Evolutionary conservation across 345 rosid species (phyloP).

Genomic region (Linum usitatissimum): DNA sequence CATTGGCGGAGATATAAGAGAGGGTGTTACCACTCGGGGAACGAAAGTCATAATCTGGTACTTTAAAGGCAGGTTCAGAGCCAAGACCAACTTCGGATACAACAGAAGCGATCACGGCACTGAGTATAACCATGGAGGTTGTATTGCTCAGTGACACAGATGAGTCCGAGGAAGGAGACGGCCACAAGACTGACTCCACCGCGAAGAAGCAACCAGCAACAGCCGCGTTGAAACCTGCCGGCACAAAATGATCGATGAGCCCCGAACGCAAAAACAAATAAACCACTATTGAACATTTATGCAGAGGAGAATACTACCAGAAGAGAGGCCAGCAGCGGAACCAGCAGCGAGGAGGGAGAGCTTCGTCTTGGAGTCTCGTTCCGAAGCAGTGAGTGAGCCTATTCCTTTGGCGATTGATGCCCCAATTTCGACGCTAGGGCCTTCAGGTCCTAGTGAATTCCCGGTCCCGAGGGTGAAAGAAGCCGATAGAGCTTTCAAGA

Average conservation of each 20-base stretch:
- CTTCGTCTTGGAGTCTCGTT: conserved; percentile 32
- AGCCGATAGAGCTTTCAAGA: conserved; percentile 67
- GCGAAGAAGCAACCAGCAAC: conserved; percentile 96
- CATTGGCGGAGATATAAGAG: not conserved
- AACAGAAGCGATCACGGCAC: conserved; percentile 80
- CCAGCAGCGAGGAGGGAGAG: conserved; percentile 82
- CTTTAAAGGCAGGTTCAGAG: conserved; percentile 79
- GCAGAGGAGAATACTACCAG: conserved; percentile 43
- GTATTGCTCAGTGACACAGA: conserved; percentile 58
- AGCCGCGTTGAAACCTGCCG: conserved; percentile 84
- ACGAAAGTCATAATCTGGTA: conserved; percentile 85
- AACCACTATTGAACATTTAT: not conserved
- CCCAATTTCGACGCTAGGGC: conserved; percentile 92
- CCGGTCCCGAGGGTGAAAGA: conserved; percentile 89
- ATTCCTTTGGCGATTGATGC: conserved; percentile 68
- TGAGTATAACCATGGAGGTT: conserved; percentile 83
- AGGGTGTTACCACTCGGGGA: conserved; percentile 57
- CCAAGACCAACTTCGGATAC: conserved; percentile 84
- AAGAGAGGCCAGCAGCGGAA: conserved; percentile 80
- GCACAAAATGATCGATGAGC: not conserved
- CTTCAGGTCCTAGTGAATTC: conserved; percentile 91
- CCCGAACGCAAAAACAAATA: conserved; percentile 2
- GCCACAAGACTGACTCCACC: conserved; percentile 89
- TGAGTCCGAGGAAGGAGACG: conserved; percentile 42
- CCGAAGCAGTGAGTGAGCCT: conserved; percentile 24